Base-by-base conservation (phyloP, 768 basidiomycete genomes). In the Pisolithus microcarpus region DNA sequence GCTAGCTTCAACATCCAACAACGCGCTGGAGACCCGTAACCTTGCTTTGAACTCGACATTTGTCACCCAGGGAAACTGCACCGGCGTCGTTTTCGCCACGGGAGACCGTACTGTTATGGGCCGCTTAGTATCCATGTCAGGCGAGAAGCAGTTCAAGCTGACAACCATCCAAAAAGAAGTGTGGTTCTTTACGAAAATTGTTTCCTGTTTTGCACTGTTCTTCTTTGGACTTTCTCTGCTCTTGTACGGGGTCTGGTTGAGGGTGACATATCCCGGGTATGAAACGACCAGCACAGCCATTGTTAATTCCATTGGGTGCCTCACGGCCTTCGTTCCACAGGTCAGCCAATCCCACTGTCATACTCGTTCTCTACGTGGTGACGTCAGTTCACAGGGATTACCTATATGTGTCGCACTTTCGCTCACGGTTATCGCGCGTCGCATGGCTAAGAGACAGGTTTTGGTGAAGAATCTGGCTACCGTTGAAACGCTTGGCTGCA, bases 51-150 rank as follows among this genome's bases (percentile, higher is more conserved):
- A 68, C 23, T 73, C 72, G 0, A 75, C 73, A 1, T 69, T 72
- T 50, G 68, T 72, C 24, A 71, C 68, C 0, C 71, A 73, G 48
- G 74, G 75, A 2, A 65, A 65, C 16, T 73, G 72, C 26, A 68
- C 57, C 30, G 73, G 74, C 19, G 56, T 75, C 0, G 71, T 72
- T 3, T 72, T 75, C 31, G 67, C 71, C 26, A 72, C 68, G 1
- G 75, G 75, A 38, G 71, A 73, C 54, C 74, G 67, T 38, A 69
- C 69, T 1, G 59, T 73, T 49, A 74, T 76, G 75, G 81, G 79
- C 7, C 75, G 77, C 28, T 74, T 82, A 52, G 79, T 80, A 21
- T 72, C 75, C 55, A 72, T 81, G 58, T 77, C 79, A 0, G 73
- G 70, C 18, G 68, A 73, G 48, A 70, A 68, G 9, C 74, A 73